Conservation (phyloP, 2,329 filamentous ascomycete genomes). For the Scedosporium boydii region DNA sequence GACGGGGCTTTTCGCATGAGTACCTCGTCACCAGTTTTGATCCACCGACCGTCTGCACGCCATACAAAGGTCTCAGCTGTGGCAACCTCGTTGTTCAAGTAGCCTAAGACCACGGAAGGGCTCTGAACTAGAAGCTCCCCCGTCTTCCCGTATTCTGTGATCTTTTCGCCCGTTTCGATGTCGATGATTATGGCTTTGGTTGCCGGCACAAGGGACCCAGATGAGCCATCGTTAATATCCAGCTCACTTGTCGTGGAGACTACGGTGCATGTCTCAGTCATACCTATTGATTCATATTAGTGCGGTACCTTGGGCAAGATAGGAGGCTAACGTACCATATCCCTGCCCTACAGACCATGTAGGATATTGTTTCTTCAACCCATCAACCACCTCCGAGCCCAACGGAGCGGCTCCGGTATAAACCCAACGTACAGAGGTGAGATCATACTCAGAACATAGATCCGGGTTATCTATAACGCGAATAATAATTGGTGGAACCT, state of each 20-base stretch:
- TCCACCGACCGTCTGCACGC: constrained; percentile 61
- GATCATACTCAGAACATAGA: no score
- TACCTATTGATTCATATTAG: constrained; percentile 26
- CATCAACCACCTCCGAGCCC: no score
- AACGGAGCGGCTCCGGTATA: no score
- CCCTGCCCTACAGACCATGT: no score
- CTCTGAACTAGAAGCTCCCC: constrained; percentile 75
- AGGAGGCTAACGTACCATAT: constrained; percentile 42
- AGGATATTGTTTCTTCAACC: no score
- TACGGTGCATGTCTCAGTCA: constrained; percentile 66
- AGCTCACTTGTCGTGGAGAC: constrained; percentile 45
- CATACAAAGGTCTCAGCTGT: constrained; percentile 67
- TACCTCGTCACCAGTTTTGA: constrained; percentile 80
- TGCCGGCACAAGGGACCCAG: constrained; percentile 56
- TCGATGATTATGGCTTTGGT: constrained; percentile 55
- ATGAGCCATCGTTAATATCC: constrained; percentile 60
- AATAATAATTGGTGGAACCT: no score
- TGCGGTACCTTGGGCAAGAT: constrained; percentile 60
- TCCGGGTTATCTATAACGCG: no score
- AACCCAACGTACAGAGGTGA: no score
- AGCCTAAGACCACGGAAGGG: constrained; percentile 70
- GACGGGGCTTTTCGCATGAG: constrained; percentile 52
- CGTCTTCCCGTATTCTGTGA: constrained; percentile 58
- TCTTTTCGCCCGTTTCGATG: constrained; percentile 51
- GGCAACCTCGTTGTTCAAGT: constrained; percentile 77